Percentiles rank a stretch among this genome's conserved stretches.
Conservation (phyloP, 352 stramenopile genomes). For the Globisporangium polare region DNA sequence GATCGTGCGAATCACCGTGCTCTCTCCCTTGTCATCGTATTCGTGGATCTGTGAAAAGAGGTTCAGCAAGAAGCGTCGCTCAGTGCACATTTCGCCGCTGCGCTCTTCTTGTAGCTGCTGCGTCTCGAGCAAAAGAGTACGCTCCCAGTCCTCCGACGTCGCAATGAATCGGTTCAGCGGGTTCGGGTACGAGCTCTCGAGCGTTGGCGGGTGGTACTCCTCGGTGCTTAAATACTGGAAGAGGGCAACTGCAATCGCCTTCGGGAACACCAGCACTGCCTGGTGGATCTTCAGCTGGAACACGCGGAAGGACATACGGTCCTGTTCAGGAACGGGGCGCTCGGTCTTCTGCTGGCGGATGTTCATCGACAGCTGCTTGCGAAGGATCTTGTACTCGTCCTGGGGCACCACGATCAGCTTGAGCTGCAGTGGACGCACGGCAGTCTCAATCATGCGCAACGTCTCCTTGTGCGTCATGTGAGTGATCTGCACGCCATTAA, state of each 20-base stretch:
- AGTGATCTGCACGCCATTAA: slow-evolving; percentile 75
- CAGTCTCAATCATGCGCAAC: slow-evolving; percentile 79
- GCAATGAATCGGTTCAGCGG: slow-evolving; percentile 48
- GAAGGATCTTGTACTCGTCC: slow-evolving; percentile 67
- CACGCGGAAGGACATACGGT: slow-evolving; percentile 83
- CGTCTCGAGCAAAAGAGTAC: slow-evolving; percentile 51
- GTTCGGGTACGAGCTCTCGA: slow-evolving; percentile 48
- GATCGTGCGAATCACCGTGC: slow-evolving; percentile 78
- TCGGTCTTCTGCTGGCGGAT: slow-evolving; percentile 84
- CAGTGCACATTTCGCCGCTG: slow-evolving; percentile 67
- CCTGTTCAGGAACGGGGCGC: slow-evolving; percentile 74
- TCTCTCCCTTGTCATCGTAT: slow-evolving; percentile 87
- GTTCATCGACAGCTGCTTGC: slow-evolving; percentile 79
- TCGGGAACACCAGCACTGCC: slow-evolving; percentile 67
- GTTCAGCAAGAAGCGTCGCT: slow-evolving; percentile 77
- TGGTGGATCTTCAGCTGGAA: slow-evolving; percentile 87
- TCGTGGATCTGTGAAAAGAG: slow-evolving; percentile 83
- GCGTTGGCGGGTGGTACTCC: slow-evolving; percentile 50
- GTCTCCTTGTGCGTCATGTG: slow-evolving; percentile 85
- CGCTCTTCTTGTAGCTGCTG: slow-evolving; percentile 57
- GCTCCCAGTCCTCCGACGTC: slow-evolving; percentile 47
- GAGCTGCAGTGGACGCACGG: slow-evolving; percentile 61
- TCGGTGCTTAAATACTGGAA: slow-evolving; percentile 80
- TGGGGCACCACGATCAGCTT: slow-evolving; percentile 67
- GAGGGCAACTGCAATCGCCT: slow-evolving; percentile 50